phyloP scores from a whole-genome alignment of 306 rosid genomes.

The Ammopiptanthus mongolicus region DNA sequence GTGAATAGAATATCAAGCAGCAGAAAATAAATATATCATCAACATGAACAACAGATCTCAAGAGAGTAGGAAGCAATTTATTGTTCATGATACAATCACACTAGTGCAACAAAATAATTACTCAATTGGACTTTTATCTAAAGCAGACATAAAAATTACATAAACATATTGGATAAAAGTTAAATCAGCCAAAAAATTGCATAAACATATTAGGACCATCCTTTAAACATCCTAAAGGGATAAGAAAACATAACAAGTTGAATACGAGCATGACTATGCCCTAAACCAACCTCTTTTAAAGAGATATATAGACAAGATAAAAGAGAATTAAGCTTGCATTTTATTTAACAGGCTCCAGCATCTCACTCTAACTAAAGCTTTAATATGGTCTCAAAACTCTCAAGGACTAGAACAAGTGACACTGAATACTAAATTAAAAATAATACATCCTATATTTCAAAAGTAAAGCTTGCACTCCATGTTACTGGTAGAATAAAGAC shows the following conservation, averaged over 20 bases:
- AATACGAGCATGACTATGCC: background rate
- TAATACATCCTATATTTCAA: no score
- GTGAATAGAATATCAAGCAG: background rate
- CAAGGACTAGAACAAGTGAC: no score
- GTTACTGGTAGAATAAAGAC: no score
- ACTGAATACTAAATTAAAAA: no score
- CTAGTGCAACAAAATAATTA: background rate
- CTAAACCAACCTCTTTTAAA: background rate
- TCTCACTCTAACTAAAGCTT: no score
- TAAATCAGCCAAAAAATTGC: no score
- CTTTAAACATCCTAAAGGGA: no score
- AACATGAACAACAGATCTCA: background rate
- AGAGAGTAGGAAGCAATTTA: background rate
- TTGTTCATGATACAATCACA: background rate
- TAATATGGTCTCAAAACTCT: no score
- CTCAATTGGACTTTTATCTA: background rate
- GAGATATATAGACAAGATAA: background rate
- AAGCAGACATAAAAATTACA: background rate
- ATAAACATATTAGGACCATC: no score
- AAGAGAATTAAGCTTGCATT: background rate
- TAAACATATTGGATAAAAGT: background rate
- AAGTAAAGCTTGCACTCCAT: no score
- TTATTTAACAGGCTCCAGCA: no score
- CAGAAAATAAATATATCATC: background rate
- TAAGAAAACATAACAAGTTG: background rate